Evolutionary conservation across 1,284 basidiomycete species (phyloP), one percentile per base, ranked within the genome.

Genomic region (Gomphus sp.): DNA sequence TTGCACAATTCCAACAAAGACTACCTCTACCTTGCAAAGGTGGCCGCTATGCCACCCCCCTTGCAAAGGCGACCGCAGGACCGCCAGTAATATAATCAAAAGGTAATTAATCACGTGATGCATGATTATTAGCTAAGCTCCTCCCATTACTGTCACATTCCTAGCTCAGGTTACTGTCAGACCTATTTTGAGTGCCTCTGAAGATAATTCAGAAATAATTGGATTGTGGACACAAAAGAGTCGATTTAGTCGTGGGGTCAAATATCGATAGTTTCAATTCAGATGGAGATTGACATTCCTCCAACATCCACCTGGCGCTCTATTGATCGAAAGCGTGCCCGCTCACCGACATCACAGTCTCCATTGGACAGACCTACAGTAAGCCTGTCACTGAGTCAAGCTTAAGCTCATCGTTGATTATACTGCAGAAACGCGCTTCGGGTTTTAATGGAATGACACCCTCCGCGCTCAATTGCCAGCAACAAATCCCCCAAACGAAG

Each of bases 261-360:
- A 6, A n/a, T 36, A 36, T 10, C 41, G 10, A 47, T 45, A 33
- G 53, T 45, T 41, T 8, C 39, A 7, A n/a, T 12, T 12, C 34
- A 55, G 10, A 55, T 55, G 43, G 36, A 55, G n/a, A 43, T 47
- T 47, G 53, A 55, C 41, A 18, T n/a, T 55, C 12, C 9, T 31
- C 45, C 43, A n/a, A 28, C 53, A 34, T 12, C 39, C 31, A 18
- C 52, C 5, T 9, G 22, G 22, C 43, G n/a, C n/a, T 8, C 37
- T 11, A 22, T 31, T 31, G 41, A 10, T 18, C 53, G 28, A 43
- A 55, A 55, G 16, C 53, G 53, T 18, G 16, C 41, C 16, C 53
- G 53, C 41, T 55, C 53, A 45, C 41, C 53, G 31, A 16, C 53
- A 41, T 41, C 53, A 6, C n/a, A 41, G 5, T 34, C 43, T 34